phyloP scores from a whole-genome alignment of 2,329 filamentous ascomycete species.

The Aspergillus fischeri region DNA sequence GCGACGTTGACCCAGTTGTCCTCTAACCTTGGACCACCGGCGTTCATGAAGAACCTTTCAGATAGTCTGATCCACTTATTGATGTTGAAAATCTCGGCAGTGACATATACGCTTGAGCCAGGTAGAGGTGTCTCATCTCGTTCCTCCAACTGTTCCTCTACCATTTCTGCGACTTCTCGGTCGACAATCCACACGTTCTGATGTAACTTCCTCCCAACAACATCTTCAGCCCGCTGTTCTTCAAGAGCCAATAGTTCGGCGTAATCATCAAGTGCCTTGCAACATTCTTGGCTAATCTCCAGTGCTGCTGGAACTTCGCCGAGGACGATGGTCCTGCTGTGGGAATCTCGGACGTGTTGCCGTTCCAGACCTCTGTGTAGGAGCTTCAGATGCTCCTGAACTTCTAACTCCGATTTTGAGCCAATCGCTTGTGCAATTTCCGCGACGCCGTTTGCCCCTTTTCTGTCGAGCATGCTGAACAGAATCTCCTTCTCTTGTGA shows the following conservation, averaged over 20 bases:
- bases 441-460: conserved; percentile 59
- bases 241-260: conserved; percentile 62
- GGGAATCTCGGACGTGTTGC: conserved; percentile 33
- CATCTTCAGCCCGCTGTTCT: conserved; percentile 61
- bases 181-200: conserved; percentile 64
- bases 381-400: conserved; percentile 63
- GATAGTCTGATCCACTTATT: conserved; percentile 62
- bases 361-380: conserved; percentile 52
- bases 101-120: conserved; percentile 39
- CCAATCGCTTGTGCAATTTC: conserved; percentile 61
- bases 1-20: conserved; percentile 65
- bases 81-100: conserved; percentile 56
- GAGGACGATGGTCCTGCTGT: conserved; percentile 40
- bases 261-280: conserved; percentile 60
- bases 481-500: conserved; percentile 65
- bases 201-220: conserved; percentile 58
- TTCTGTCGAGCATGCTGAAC: conserved; percentile 60
- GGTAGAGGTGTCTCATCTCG: conserved; percentile 24
- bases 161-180: conserved; percentile 23
- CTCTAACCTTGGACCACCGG: conserved; percentile 49
- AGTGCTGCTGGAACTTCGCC: conserved; percentile 65
- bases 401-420: conserved; percentile 71
- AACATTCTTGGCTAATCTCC: conserved; percentile 67
- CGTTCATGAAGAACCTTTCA: conserved; percentile 70
- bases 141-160: conserved; percentile 24